Percentiles rank a stretch among this genome's conserved stretches.
Conservation (phyloP, 495 filamentous ascomycete genomes). For the Aspergillus bertholletiae region DNA sequence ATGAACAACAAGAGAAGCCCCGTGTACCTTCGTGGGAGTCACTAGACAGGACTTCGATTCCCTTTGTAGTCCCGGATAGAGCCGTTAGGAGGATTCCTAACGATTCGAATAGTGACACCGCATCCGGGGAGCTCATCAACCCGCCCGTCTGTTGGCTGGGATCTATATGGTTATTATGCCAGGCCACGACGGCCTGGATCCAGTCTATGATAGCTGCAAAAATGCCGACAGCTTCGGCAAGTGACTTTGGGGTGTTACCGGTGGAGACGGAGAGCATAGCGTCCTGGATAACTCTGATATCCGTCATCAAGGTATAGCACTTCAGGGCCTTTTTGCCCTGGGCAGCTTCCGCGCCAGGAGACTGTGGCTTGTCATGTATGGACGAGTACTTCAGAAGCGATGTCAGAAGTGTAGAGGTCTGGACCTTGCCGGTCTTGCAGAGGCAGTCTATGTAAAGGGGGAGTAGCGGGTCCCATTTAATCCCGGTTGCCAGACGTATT, state of each 20-base stretch:
- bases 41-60: slow-evolving; percentile 34
- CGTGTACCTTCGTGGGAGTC: slow-evolving; percentile 32
- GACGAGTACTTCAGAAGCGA: slow-evolving; percentile 58
- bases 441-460: slow-evolving; percentile 62
- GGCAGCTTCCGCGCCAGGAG: slow-evolving; percentile 10
- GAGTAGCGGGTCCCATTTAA: slow-evolving; percentile 61
- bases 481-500: slow-evolving; percentile 42
- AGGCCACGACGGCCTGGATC: slow-evolving; percentile 38
- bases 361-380: slow-evolving; percentile 25
- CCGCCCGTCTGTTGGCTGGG: slow-evolving; percentile 28
- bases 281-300: slow-evolving; percentile 45
- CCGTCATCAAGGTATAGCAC: slow-evolving; percentile 39
- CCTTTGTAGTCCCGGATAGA: slow-evolving; percentile 38
- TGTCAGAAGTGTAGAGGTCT: slow-evolving; percentile 53
- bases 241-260: slow-evolving; percentile 26
- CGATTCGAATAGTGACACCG: slow-evolving; percentile 42
- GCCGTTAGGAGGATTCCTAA: slow-evolving; percentile 41
- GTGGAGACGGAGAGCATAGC: slow-evolving; percentile 40
- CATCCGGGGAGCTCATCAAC: slow-evolving; percentile 37
- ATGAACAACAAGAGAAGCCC: not conserved
- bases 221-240: slow-evolving; percentile 30
- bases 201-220: slow-evolving; percentile 36
- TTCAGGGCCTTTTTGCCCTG: slow-evolving; percentile 15
- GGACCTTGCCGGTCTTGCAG: slow-evolving; percentile 48
- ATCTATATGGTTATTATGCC: slow-evolving; percentile 28